Conservation (phyloP, 2,329 filamentous ascomycete genomes). For the Fusarium staphyleae region DNA sequence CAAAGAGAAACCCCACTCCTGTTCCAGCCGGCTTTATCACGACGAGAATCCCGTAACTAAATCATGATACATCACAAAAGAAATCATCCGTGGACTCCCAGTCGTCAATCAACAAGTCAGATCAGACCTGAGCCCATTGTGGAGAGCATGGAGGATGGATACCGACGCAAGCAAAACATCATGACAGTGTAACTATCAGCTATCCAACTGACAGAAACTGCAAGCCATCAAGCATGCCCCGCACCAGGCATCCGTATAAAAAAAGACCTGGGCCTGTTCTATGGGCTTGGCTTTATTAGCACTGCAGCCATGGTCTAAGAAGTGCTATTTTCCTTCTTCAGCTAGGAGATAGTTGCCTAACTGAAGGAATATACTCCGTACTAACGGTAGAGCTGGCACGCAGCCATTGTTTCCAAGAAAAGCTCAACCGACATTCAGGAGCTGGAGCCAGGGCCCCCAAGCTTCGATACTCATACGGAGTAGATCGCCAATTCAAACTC, state of each 20-base stretch:
- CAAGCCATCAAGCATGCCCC: slow-evolving; percentile 15
- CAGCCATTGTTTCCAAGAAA: slow-evolving; percentile 11
- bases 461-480: background rate
- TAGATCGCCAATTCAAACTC: background rate
- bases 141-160: slow-evolving; percentile 7
- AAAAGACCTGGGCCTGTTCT: too few species aligned
- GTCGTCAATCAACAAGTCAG: slow-evolving; percentile 6
- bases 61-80: slow-evolving; percentile 15
- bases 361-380: too few species aligned
- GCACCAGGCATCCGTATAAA: slow-evolving; percentile 24
- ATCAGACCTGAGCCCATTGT: background rate
- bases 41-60: slow-evolving; percentile 9
- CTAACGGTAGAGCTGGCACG: slow-evolving; percentile 11
- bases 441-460: background rate
- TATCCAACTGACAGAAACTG: background rate
- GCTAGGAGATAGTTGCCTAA: slow-evolving; percentile 5
- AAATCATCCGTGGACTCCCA: slow-evolving; percentile 19
- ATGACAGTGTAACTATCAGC: too few species aligned
- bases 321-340: background rate
- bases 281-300: slow-evolving; percentile 1
- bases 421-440: background rate
- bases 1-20: slow-evolving; percentile 15
- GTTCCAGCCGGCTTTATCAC: slow-evolving; percentile 10
- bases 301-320: background rate
- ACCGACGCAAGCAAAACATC: slow-evolving; percentile 9